These are phyloP conservation scores for Gossypium thurberi DNA, from an alignment of 345 rosid species.

Conservation along the genomic window DNA sequence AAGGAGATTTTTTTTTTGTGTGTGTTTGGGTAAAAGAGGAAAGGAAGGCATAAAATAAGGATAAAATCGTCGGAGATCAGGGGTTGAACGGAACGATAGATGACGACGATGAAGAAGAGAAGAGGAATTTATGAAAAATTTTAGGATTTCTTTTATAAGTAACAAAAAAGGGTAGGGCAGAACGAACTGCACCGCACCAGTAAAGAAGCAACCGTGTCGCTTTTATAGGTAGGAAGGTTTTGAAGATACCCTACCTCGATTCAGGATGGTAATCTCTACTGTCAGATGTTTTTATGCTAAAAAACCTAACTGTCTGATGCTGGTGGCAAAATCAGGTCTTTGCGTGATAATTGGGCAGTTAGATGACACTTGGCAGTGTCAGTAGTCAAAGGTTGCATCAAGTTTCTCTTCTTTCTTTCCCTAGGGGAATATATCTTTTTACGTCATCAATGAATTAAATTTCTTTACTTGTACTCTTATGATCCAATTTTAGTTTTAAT, in stretches of 20 bases:
- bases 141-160: slow-evolving; percentile 17
- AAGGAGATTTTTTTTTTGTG: neutral
- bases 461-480: too few species aligned
- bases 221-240: slow-evolving; percentile 23
- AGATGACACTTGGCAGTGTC: slow-evolving; percentile 5
- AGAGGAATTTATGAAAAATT: slow-evolving; percentile 8
- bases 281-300: slow-evolving; percentile 14
- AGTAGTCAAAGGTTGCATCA: neutral
- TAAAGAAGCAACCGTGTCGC: neutral
- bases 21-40: slow-evolving; percentile 11
- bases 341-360: neutral
- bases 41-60: slow-evolving; percentile 17
- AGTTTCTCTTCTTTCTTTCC: too few species aligned
- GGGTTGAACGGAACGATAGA: slow-evolving; percentile 15
- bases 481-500: too few species aligned
- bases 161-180: slow-evolving; percentile 37
- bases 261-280: slow-evolving; percentile 6
- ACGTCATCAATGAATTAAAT: too few species aligned
- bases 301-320: neutral
- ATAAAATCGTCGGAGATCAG: slow-evolving; percentile 33
- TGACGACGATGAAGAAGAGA: slow-evolving; percentile 23
- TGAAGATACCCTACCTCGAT: slow-evolving; percentile 29
- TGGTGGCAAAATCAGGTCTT: neutral
- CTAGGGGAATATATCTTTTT: too few species aligned
- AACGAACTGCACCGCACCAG: slow-evolving; percentile 48